phyloP scores from a whole-genome alignment of 2,329 filamentous ascomycete genomes.

The Cladorrhinum sp. region DNA sequence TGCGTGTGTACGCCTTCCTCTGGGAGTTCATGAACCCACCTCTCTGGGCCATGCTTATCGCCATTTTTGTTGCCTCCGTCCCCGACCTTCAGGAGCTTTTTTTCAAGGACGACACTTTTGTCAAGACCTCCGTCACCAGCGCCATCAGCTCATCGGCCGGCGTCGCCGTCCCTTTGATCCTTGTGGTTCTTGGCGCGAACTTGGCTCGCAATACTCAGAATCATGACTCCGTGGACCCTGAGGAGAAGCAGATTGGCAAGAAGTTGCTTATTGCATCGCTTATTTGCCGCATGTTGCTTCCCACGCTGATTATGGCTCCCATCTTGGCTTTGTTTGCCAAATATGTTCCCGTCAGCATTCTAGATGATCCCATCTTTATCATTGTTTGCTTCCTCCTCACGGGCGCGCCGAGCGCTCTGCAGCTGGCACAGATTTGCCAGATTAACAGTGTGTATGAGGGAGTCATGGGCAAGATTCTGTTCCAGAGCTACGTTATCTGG shows the following conservation, averaged over 20 bases:
- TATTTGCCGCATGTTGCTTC: slow-evolving; percentile 86
- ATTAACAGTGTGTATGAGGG: slow-evolving; percentile 95
- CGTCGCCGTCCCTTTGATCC: slow-evolving; percentile 90
- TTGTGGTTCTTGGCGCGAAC: slow-evolving; percentile 93
- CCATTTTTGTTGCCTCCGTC: slow-evolving; percentile 87
- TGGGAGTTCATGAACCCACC: slow-evolving; percentile 99
- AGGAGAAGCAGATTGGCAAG: slow-evolving; percentile 65
- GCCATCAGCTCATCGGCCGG: slow-evolving; percentile 81
- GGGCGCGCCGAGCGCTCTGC: slow-evolving; percentile 87
- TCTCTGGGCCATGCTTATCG: slow-evolving; percentile 91
- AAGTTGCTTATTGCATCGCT: slow-evolving; percentile 84
- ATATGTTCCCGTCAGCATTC: slow-evolving; percentile 85
- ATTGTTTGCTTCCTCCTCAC: slow-evolving; percentile 96
- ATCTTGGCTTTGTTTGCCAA: slow-evolving; percentile 84
- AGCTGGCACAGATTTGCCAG: slow-evolving; percentile 97
- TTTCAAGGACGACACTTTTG: slow-evolving; percentile 83
- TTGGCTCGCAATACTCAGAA: slow-evolving; percentile 87
- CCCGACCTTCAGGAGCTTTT: slow-evolving; percentile 79
- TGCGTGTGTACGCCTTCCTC: slow-evolving; percentile 59
- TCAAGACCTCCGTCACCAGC: slow-evolving; percentile 88
- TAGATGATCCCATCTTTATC: slow-evolving; percentile 97
- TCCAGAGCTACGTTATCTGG: slow-evolving; percentile 97
- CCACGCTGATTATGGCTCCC: slow-evolving; percentile 88
- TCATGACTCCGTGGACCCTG: slow-evolving; percentile 60
- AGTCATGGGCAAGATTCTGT: slow-evolving; percentile 87